Percentiles rank a stretch among this genome's conserved stretches.
Conservation (phyloP, 176 grass and related monocot species). For the Aegilops umbellulata region DNA sequence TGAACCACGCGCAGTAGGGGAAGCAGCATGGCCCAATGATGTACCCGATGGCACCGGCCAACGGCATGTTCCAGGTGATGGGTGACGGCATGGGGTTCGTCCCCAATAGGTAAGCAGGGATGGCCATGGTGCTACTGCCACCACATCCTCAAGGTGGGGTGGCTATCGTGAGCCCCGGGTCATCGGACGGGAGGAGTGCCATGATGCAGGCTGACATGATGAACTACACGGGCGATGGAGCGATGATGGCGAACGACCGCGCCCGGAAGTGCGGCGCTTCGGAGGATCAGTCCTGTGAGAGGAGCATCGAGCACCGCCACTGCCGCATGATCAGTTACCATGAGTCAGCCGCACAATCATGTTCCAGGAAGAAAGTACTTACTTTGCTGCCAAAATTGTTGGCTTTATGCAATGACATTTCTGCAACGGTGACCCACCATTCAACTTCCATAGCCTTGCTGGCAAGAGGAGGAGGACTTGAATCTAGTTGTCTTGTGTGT, state of each 20-base stretch:
- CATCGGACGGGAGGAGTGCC: constrained; percentile 46
- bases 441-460: too few relatives aligned
- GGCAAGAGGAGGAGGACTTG: too few relatives aligned
- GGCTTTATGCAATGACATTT: not conserved
- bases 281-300: constrained; percentile 37
- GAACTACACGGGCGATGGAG: constrained; percentile 15
- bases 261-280: not conserved
- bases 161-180: constrained; percentile 40
- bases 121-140: constrained; percentile 23
- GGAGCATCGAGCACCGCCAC: constrained; percentile 77
- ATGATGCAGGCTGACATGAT: too few relatives aligned
- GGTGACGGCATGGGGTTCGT: constrained; percentile 46
- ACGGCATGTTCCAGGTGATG: constrained; percentile 37
- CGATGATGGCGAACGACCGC: constrained; percentile 8
- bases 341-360: constrained; percentile 73
- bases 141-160: constrained; percentile 3
- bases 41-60: constrained; percentile 32
- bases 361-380: constrained; percentile 75
- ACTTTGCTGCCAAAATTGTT: not conserved
- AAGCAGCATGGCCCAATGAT: too few relatives aligned
- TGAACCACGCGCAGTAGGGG: too few relatives aligned
- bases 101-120: constrained; percentile 34
- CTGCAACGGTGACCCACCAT: not conserved
- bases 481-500: too few relatives aligned
- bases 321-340: constrained; percentile 95